Conservation (phyloP, 2,329 filamentous ascomycete species). For the Didymella segeticola region DNA sequence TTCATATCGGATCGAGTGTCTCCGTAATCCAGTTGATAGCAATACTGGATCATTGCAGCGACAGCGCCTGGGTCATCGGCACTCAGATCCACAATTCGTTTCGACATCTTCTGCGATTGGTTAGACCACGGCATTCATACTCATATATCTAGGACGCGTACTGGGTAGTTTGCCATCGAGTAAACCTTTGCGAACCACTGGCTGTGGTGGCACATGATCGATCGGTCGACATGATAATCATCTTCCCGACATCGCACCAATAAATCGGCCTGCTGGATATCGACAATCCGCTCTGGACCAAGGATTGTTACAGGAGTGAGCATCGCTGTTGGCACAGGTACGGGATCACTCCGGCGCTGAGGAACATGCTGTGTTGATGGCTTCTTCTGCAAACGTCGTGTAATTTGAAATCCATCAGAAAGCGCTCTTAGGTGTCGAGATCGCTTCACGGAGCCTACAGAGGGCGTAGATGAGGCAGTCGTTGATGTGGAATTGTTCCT, state of each 20-base stretch:
- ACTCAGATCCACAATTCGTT: conserved; percentile 38
- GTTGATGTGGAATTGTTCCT: conserved; percentile 11
- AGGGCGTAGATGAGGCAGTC: conserved; percentile 3
- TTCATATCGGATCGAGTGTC: conserved; percentile 31
- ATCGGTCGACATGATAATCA: conserved; percentile 40
- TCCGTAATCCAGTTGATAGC: conserved; percentile 40
- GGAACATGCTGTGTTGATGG: conserved; percentile 9
- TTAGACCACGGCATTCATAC: conserved; percentile 11
- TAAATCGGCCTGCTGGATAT: conserved; percentile 36
- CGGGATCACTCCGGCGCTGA: conserved; percentile 11
- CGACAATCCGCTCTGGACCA: conserved; percentile 16
- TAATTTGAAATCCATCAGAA: conserved; percentile 7
- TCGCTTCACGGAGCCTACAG: conserved; percentile 6
- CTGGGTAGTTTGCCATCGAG: conserved; percentile 31
- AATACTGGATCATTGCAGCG: conserved; percentile 44
- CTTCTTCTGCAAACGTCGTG: conserved; percentile 15
- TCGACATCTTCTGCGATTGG: conserved; percentile 27
- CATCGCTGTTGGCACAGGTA: conserved; percentile 12
- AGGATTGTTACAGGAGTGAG: conserved; percentile 14
- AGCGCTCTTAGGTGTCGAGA: conserved; percentile 9
- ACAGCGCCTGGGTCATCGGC: conserved; percentile 41
- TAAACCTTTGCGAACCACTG: conserved; percentile 41
- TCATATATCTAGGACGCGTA: neutral
- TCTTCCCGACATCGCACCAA: conserved; percentile 36
- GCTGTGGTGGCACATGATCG: conserved; percentile 40